Evolutionary conservation across 129 eudicot species (phyloP).

Genomic region (Flaveria brownii): DNA sequence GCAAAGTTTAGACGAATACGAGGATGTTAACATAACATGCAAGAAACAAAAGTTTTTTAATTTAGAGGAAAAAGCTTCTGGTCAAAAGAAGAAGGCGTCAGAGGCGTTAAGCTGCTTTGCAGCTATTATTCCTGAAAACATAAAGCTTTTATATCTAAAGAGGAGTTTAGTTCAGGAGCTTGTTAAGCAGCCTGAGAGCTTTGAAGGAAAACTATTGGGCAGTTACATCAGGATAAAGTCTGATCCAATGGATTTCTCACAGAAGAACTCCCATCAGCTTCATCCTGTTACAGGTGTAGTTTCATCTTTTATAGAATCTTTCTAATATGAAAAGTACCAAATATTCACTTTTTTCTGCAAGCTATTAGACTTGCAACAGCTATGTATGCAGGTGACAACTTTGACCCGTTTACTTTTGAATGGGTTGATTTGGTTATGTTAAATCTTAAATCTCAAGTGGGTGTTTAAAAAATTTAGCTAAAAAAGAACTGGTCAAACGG

Average conservation of each 20-base stretch:
- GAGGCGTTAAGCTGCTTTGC: slow-evolving; percentile 68
- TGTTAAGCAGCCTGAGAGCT: slow-evolving; percentile 57
- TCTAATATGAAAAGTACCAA: slow-evolving; percentile 7
- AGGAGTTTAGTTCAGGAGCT: slow-evolving; percentile 75
- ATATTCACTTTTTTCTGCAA: neutral
- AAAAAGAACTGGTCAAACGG: neutral
- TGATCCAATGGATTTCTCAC: slow-evolving; percentile 72
- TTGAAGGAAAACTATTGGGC: slow-evolving; percentile 64
- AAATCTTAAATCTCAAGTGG: neutral
- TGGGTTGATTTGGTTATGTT: neutral
- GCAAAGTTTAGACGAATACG: slow-evolving; percentile 49
- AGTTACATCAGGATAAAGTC: slow-evolving; percentile 86
- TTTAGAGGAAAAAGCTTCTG: slow-evolving; percentile 30
- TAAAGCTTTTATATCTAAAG: slow-evolving; percentile 71
- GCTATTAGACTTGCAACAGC: neutral
- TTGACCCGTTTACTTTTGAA: neutral
- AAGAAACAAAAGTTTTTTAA: slow-evolving; percentile 36
- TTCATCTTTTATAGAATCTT: neutral
- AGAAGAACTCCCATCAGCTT: slow-evolving; percentile 71
- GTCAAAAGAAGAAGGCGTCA: slow-evolving; percentile 35
- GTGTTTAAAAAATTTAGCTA: neutral
- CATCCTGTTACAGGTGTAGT: slow-evolving; percentile 74
- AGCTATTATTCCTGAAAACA: slow-evolving; percentile 63
- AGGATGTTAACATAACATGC: slow-evolving; percentile 13
- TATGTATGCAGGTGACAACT: neutral